These are phyloP conservation scores for Rhodotorula diobovata DNA, from an alignment of 768 basidiomycete species.

Conservation along the genomic window DNA sequence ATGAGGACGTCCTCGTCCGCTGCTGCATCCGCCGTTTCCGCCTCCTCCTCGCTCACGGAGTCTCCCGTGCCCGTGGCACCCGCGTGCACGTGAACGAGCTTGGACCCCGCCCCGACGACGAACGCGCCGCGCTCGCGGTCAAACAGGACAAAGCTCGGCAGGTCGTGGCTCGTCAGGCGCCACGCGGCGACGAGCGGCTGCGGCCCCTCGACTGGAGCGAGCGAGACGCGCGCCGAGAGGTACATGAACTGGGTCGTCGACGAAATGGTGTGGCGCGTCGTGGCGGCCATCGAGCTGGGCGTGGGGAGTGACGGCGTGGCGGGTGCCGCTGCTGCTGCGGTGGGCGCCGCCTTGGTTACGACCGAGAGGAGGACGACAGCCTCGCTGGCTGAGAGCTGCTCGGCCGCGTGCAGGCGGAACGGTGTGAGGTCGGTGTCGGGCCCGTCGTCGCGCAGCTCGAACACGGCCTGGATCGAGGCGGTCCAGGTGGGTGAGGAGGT, in stretches of 20 bases:
- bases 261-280: conserved; percentile 14
- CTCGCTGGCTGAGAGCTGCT: neutral
- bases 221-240: conserved; percentile 1
- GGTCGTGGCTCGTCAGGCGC: conserved; percentile 6
- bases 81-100: neutral
- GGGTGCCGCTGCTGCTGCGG: neutral
- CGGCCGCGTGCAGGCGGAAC: conserved; percentile 18
- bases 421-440: conserved; percentile 4
- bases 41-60: no score
- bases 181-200: neutral
- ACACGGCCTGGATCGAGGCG: neutral
- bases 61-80: no score
- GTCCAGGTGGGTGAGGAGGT: neutral
- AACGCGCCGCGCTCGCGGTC: conserved; percentile 6
- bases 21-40: neutral
- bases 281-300: neutral
- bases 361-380: conserved; percentile 15
- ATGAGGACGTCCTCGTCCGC: neutral
- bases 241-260: conserved; percentile 25
- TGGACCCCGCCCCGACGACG: neutral
- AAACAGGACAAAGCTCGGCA: conserved; percentile 18
- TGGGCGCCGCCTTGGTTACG: neutral
- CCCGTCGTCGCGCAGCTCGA: neutral
- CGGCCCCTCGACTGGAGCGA: neutral
- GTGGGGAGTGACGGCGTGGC: neutral